Evolutionary conservation across 2,329 filamentous ascomycete species (phyloP).

Genomic region (Fusarium succisae): DNA sequence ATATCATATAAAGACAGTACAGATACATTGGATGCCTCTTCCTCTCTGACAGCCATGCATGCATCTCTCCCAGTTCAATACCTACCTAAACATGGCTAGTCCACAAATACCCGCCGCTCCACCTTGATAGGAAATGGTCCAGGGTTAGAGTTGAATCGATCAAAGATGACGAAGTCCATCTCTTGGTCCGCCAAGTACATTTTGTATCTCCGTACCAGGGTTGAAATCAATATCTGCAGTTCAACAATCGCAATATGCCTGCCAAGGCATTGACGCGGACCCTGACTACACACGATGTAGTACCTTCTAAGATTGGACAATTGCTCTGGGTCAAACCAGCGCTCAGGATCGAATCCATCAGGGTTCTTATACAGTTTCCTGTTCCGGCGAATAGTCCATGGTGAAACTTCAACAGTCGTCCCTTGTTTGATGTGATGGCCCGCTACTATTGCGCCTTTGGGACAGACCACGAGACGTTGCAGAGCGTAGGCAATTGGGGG

Average conservation of each 20-base stretch:
- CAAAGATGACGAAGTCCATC: background rate
- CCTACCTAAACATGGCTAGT: background rate
- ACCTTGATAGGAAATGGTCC: background rate
- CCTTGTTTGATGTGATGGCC: background rate
- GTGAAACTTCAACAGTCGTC: background rate
- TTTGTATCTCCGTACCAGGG: background rate
- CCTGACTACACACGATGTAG: background rate
- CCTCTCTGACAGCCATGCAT: background rate
- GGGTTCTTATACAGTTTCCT: background rate
- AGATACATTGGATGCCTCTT: background rate
- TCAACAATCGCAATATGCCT: background rate
- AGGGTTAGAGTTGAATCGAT: background rate
- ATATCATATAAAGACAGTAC: background rate
- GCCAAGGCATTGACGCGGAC: background rate
- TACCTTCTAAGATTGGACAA: background rate
- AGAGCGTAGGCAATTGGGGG: background rate
- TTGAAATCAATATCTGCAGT: background rate
- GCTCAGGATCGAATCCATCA: background rate
- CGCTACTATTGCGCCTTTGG: background rate
- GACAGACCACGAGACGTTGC: background rate
- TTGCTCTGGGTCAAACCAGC: background rate
- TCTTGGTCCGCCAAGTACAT: background rate
- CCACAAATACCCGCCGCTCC: constrained; percentile 7
- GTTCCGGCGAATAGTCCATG: background rate
- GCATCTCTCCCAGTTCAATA: background rate